Evolutionary conservation across 345 rosid species (phyloP), one percentile per base, ranked within the genome.

Genomic region (Ceriops tagal): DNA sequence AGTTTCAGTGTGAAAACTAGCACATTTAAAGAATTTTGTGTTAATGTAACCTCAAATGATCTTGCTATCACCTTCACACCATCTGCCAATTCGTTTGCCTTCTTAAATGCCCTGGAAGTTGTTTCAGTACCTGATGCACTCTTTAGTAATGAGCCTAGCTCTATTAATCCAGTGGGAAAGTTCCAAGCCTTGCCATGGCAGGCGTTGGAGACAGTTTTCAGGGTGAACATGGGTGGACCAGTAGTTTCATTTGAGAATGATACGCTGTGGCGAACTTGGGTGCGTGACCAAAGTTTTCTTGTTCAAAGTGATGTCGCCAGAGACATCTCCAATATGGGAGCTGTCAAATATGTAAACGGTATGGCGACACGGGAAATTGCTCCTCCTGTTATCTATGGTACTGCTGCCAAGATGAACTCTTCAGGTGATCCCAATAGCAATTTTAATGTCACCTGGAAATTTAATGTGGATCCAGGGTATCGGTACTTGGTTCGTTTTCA

Each of bases 191-290:
- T 88, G 68, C 21, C 75, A 6, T 68, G 16, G 64, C 91, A 89
- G 79, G 93, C 97, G 53, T 74, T 89, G 19, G 90, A 93, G 86
- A 89, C 92, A 0, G 86, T 86, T 56, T 64, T 77, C 71, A 88
- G 98, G 75, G 84, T 91, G 71, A 93, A 93, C 77, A 91, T 93
- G 98, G 98, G 98, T 3, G 98, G 98, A 51, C 73, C 87, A 0
- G 53, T 65, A 1, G 76, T 93, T 52, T 74, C 89, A 20, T 74
- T 73, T 28, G 65, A 22, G 20, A 86, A 83, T 58, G 98, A 93
- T 73, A 83, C 92, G 20, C 91, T 93, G 30, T 80, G 85, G 68
- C 81, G 98, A 67, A 91, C 83, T 73, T 93, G 98, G 98, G 80
- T 84, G 67, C 80, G 90, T 1, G 98, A 91, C 64, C 75, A 73